Evolutionary conservation across 106 monocot species (phyloP).

Genomic region (Posidonia australis): DNA sequence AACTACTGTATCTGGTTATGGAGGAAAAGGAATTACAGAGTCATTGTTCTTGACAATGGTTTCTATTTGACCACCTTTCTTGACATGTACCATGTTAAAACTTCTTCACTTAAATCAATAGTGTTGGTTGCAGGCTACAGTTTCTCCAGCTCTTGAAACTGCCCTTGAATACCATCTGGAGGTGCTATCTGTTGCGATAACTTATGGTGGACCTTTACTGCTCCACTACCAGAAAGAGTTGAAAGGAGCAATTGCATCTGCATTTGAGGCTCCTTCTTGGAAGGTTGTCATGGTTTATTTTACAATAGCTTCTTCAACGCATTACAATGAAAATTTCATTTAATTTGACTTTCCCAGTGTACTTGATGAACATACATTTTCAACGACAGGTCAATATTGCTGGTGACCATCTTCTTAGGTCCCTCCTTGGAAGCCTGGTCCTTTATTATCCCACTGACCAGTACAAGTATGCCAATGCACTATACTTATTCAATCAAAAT

Average conservation of each 20-base stretch:
- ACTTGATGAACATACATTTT: neutral
- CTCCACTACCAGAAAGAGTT: constrained; percentile 61
- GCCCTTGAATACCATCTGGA: constrained; percentile 75
- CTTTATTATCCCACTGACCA: constrained; percentile 86
- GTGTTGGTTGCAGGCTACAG: constrained; percentile 36
- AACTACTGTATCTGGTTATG: constrained; percentile 50
- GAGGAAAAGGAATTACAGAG: constrained; percentile 28
- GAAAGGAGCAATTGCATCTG: constrained; percentile 62
- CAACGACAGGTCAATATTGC: constrained; percentile 73
- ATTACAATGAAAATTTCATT: no score
- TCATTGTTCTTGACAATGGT: constrained; percentile 55
- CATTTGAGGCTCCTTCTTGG: constrained; percentile 96
- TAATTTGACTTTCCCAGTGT: neutral
- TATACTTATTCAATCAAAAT: neutral
- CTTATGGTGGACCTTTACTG: constrained; percentile 64
- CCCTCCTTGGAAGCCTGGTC: constrained; percentile 78
- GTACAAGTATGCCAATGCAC: constrained; percentile 47
- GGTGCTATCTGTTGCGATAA: constrained; percentile 65
- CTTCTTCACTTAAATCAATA: neutral
- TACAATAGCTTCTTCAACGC: neutral
- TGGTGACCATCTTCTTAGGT: constrained; percentile 83
- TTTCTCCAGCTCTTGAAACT: constrained; percentile 90
- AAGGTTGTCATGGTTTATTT: constrained; percentile 45
- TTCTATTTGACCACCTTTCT: constrained; percentile 7
- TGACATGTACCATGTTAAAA: neutral